phyloP scores from a whole-genome alignment of 2,329 filamentous ascomycete genomes.

The Calonectria naviculata region DNA sequence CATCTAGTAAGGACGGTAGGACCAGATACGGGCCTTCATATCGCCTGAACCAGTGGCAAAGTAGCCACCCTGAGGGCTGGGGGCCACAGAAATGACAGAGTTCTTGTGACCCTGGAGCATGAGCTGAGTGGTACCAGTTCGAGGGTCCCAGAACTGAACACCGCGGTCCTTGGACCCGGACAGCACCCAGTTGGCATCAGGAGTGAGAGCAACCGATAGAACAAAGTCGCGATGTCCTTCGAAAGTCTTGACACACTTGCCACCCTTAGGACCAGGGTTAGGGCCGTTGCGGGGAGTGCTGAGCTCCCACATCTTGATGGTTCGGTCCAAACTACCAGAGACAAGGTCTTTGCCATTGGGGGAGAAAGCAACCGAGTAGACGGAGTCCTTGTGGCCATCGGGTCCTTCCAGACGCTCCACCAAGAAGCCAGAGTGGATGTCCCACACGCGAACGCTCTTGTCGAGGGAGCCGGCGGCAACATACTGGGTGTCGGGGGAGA shows the following conservation, averaged over 20 bases:
- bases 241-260: slow-evolving; percentile 96
- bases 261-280: slow-evolving; percentile 79
- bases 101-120: slow-evolving; percentile 99
- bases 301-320: slow-evolving; percentile 99
- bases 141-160: slow-evolving; percentile 98
- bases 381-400: slow-evolving; percentile 95
- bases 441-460: slow-evolving; percentile 98
- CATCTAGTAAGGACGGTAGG: slow-evolving; percentile 67
- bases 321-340: slow-evolving; percentile 95
- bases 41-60: slow-evolving; percentile 98
- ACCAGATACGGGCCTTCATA: slow-evolving; percentile 98
- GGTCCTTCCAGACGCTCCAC: slow-evolving; percentile 93
- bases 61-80: slow-evolving; percentile 86
- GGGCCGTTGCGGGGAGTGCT: slow-evolving; percentile 76
- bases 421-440: slow-evolving; percentile 85
- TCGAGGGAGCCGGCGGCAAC: slow-evolving; percentile 96
- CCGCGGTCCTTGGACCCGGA: slow-evolving; percentile 97
- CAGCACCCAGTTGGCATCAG: slow-evolving; percentile 95
- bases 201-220: slow-evolving; percentile 92
- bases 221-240: slow-evolving; percentile 99
- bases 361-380: slow-evolving; percentile 96
- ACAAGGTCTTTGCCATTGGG: slow-evolving; percentile 94
- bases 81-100: slow-evolving; percentile 96
- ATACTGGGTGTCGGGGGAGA: slow-evolving; percentile 93
- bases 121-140: slow-evolving; percentile 92